Conservation (phyloP, 768 basidiomycete genomes). For the Lactarius hatsudake region DNA sequence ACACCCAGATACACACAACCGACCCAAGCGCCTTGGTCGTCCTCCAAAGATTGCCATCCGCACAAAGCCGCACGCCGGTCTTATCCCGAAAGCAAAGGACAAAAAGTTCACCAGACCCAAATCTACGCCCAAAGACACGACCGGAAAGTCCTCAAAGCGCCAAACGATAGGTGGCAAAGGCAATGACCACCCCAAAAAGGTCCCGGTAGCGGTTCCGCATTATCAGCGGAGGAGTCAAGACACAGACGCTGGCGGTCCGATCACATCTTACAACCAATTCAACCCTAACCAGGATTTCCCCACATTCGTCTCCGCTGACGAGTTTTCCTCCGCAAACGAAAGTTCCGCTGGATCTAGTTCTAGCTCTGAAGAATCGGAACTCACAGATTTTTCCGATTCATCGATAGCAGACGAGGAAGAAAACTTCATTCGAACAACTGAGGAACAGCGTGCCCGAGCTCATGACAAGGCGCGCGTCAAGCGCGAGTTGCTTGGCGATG, state of each 20-base stretch:
- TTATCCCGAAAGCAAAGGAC: slow-evolving; percentile 7
- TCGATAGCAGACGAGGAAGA: slow-evolving; percentile 27
- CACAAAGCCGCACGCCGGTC: not conserved
- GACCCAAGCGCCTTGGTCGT: slow-evolving; percentile 17
- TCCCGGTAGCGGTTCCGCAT: slow-evolving; percentile 11
- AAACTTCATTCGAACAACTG: slow-evolving; percentile 23
- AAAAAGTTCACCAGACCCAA: slow-evolving; percentile 17
- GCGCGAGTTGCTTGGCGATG: slow-evolving; percentile 58
- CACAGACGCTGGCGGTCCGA: slow-evolving; percentile 19
- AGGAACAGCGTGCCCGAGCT: slow-evolving; percentile 22
- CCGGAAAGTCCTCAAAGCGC: slow-evolving; percentile 16
- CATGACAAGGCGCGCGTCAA: slow-evolving; percentile 51
- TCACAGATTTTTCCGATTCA: slow-evolving; percentile 27
- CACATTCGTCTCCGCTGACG: slow-evolving; percentile 27
- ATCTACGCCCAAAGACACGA: slow-evolving; percentile 27
- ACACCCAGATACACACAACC: slow-evolving; percentile 6
- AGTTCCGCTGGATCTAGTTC: slow-evolving; percentile 30
- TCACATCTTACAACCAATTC: slow-evolving; percentile 2
- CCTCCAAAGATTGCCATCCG: slow-evolving; percentile 11
- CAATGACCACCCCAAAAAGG: slow-evolving; percentile 13
- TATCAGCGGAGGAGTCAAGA: slow-evolving; percentile 17
- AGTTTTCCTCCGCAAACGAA: slow-evolving; percentile 33
- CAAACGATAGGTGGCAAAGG: slow-evolving; percentile 2
- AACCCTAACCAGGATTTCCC: slow-evolving; percentile 21
- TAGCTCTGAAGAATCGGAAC: slow-evolving; percentile 20